Conservation (phyloP, 805 yeast genomes). For the Candida nitratophila region DNA sequence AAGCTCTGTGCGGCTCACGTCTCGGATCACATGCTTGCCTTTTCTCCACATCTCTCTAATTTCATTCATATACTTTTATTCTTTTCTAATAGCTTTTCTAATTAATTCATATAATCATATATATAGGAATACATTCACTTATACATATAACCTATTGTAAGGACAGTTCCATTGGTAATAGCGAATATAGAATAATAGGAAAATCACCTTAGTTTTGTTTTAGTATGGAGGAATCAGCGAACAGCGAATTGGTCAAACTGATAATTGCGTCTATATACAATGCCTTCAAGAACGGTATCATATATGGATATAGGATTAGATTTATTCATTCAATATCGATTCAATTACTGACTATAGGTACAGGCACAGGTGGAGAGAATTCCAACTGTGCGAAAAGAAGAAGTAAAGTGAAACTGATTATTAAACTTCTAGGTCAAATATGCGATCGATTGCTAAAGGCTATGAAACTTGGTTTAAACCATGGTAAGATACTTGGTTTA, state of each 20-base stretch:
- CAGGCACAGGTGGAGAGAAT: not conserved
- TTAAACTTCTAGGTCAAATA: conserved; percentile 6
- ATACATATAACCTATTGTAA: too few species aligned
- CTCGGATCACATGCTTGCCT: too few species aligned
- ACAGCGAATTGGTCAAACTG: not conserved
- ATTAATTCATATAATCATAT: too few species aligned
- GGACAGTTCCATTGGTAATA: too few species aligned
- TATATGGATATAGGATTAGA: conserved; percentile 25
- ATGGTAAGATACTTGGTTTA: conserved; percentile 24
- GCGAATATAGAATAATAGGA: too few species aligned
- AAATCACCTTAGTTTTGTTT: too few species aligned
- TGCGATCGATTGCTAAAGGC: conserved; percentile 12
- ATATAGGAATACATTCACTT: too few species aligned
- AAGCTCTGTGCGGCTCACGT: not conserved
- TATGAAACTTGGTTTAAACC: conserved; percentile 20
- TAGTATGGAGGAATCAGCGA: not conserved
- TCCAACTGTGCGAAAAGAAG: not conserved
- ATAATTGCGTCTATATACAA: not conserved
- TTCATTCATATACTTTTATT: too few species aligned
- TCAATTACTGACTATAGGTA: conserved; percentile 16
- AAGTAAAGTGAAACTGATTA: conserved; percentile 1
- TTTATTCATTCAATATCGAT: conserved; percentile 23
- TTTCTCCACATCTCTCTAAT: too few species aligned
- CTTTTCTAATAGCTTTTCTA: too few species aligned
- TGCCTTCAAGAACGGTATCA: conserved; percentile 21